Percentiles rank a stretch among this genome's conserved stretches.
phyloP scores from a whole-genome alignment of 352 stramenopile species.

The Phytopythium delawarense region DNA sequence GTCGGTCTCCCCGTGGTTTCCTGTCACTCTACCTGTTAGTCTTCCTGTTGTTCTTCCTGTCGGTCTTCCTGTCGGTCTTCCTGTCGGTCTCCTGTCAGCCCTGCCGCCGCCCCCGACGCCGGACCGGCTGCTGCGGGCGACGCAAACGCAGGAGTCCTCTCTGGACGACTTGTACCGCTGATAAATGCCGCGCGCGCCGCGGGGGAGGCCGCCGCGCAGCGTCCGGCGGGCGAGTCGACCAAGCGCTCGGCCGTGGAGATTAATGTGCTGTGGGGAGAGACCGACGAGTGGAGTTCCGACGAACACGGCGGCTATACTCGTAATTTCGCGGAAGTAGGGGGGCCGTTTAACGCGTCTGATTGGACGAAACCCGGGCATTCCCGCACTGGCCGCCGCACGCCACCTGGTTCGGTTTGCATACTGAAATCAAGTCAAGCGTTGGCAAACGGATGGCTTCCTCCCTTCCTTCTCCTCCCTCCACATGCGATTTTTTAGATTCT shows the following conservation, averaged over 20 bases:
- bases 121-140: too few relatives aligned
- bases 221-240: neutral
- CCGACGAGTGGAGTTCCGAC: neutral
- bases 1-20: too few relatives aligned
- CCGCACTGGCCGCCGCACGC: too few relatives aligned
- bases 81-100: too few relatives aligned
- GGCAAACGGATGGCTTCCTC: too few relatives aligned
- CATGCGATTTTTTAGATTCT: too few relatives aligned
- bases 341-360: neutral
- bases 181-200: neutral
- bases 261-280: neutral
- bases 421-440: too few relatives aligned
- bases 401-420: too few relatives aligned
- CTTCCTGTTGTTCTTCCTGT: too few relatives aligned
- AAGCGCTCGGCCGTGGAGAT: neutral
- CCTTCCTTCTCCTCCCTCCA: too few relatives aligned
- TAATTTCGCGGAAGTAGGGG: neutral
- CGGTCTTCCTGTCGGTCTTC: too few relatives aligned
- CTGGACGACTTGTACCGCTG: neutral
- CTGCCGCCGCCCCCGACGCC: too few relatives aligned
- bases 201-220: neutral
- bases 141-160: neutral
- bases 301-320: neutral
- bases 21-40: neutral
- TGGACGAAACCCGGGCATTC: neutral